These are phyloP conservation scores for Carex littledalei DNA, from an alignment of 176 grass and related monocot species.

Conservation along the genomic window DNA sequence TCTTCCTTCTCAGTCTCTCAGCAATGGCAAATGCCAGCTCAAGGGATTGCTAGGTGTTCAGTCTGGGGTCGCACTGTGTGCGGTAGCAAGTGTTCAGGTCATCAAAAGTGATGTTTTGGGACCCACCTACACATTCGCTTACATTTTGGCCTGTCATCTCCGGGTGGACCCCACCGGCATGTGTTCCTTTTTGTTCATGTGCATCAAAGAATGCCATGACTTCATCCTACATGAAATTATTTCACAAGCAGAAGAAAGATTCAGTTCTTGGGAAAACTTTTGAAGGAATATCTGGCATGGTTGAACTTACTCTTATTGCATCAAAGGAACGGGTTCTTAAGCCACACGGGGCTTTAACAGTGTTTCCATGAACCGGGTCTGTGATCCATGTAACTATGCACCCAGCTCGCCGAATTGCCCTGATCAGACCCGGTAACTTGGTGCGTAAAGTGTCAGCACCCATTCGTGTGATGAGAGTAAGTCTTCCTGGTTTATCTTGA, in stretches of 20 bases:
- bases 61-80: slow-evolving; percentile 63
- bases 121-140: slow-evolving; percentile 54
- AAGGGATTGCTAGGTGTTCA: slow-evolving; percentile 46
- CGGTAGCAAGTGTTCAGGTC: slow-evolving; percentile 38
- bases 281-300: background rate
- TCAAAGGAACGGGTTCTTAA: slow-evolving; percentile 51
- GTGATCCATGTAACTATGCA: slow-evolving; percentile 48
- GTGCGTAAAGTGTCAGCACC: slow-evolving; percentile 41
- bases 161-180: slow-evolving; percentile 49
- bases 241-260: background rate
- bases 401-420: slow-evolving; percentile 46
- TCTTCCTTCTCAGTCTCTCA: slow-evolving; percentile 36
- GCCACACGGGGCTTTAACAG: slow-evolving; percentile 45
- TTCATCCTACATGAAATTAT: slow-evolving; percentile 35
- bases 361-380: slow-evolving; percentile 65
- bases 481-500: slow-evolving; percentile 41
- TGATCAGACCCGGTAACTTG: slow-evolving; percentile 50
- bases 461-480: slow-evolving; percentile 58
- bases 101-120: slow-evolving; percentile 36
- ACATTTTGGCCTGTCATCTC: slow-evolving; percentile 72
- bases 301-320: slow-evolving; percentile 33
- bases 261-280: background rate
- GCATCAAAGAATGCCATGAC: slow-evolving; percentile 56
- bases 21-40: slow-evolving; percentile 47
- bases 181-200: slow-evolving; percentile 45